A percentile compares a stretch with the other conserved stretches of the same genome.
Conservation (phyloP, 495 filamentous ascomycete genomes). For the Gamarada debralockiae region DNA sequence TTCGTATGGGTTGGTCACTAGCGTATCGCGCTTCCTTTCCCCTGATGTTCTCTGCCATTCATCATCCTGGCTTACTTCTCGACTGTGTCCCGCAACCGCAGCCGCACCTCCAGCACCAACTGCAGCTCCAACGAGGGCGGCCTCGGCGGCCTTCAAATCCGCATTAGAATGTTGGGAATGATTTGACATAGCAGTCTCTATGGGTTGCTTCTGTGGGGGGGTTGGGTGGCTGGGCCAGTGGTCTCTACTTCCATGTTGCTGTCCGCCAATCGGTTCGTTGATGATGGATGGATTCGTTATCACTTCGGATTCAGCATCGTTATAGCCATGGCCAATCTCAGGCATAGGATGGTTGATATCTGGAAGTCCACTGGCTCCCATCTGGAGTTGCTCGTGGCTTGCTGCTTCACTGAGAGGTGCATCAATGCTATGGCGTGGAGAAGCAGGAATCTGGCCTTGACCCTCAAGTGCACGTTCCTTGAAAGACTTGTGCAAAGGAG, state of each 20-base stretch:
- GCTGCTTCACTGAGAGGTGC: constrained; percentile 55
- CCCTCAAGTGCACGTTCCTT: constrained; percentile 50
- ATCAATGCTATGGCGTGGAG: constrained; percentile 75
- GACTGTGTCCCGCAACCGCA: constrained; percentile 38
- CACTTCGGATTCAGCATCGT: constrained; percentile 52
- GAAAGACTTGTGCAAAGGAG: constrained; percentile 40
- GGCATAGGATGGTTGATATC: constrained; percentile 59
- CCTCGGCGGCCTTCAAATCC: constrained; percentile 32
- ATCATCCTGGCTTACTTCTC: constrained; percentile 40
- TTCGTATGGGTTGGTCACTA: constrained; percentile 56
- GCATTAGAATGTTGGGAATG: constrained; percentile 14
- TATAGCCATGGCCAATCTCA: constrained; percentile 50
- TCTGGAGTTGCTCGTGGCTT: constrained; percentile 48
- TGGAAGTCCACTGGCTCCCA: constrained; percentile 63
- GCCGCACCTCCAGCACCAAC: constrained; percentile 41
- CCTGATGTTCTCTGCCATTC: constrained; percentile 48
- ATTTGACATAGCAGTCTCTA: constrained; percentile 18
- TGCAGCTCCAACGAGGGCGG: constrained; percentile 37
- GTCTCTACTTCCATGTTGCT: constrained; percentile 40
- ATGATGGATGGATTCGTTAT: constrained; percentile 71
- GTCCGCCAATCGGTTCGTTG: constrained; percentile 37
- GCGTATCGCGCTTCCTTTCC: constrained; percentile 51
- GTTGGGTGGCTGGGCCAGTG: constrained; percentile 52
- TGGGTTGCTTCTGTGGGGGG: constrained; percentile 36
- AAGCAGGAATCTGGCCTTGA: constrained; percentile 46